Evolutionary conservation across 306 rosid genomes (phyloP).

Genomic region (Astragalus membranaceus): DNA sequence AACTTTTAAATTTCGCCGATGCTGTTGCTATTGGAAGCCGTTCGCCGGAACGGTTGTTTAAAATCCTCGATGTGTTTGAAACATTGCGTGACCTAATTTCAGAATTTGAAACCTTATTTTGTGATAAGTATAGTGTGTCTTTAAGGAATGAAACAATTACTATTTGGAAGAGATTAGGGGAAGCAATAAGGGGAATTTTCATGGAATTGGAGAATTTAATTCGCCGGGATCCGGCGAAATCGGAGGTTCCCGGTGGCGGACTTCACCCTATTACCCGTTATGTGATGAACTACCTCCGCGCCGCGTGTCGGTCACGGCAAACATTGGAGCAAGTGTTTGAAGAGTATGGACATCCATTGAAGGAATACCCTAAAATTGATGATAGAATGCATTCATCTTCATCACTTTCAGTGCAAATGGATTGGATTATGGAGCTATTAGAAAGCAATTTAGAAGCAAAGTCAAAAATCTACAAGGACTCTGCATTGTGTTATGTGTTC

Average conservation of each 20-base stretch:
- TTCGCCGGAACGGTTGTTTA: slow-evolving; percentile 76
- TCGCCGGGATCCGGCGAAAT: slow-evolving; percentile 75
- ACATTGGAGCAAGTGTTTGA: slow-evolving; percentile 79
- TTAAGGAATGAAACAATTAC: slow-evolving; percentile 72
- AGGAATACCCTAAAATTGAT: slow-evolving; percentile 46
- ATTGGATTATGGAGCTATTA: slow-evolving; percentile 82
- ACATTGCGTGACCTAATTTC: slow-evolving; percentile 70
- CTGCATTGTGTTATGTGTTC: slow-evolving; percentile 63
- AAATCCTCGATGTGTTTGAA: slow-evolving; percentile 75
- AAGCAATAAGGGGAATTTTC: slow-evolving; percentile 76
- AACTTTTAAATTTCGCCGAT: slow-evolving; percentile 75
- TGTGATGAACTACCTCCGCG: slow-evolving; percentile 90
- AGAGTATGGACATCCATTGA: slow-evolving; percentile 43
- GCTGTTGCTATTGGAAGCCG: slow-evolving; percentile 79
- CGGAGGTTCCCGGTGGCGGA: slow-evolving; percentile 81
- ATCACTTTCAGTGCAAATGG: slow-evolving; percentile 74
- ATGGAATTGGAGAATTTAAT: slow-evolving; percentile 94
- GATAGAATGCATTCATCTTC: slow-evolving; percentile 31
- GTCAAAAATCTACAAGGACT: slow-evolving; percentile 70
- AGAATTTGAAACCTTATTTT: slow-evolving; percentile 59
- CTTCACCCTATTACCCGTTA: slow-evolving; percentile 92
- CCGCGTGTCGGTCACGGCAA: slow-evolving; percentile 70
- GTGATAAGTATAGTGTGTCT: slow-evolving; percentile 65
- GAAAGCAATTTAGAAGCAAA: slow-evolving; percentile 88
- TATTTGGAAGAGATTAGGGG: slow-evolving; percentile 86